Evolutionary conservation across 495 filamentous ascomycete species (phyloP), one percentile per base, ranked within the genome.

Genomic region (Penicillium soppii): DNA sequence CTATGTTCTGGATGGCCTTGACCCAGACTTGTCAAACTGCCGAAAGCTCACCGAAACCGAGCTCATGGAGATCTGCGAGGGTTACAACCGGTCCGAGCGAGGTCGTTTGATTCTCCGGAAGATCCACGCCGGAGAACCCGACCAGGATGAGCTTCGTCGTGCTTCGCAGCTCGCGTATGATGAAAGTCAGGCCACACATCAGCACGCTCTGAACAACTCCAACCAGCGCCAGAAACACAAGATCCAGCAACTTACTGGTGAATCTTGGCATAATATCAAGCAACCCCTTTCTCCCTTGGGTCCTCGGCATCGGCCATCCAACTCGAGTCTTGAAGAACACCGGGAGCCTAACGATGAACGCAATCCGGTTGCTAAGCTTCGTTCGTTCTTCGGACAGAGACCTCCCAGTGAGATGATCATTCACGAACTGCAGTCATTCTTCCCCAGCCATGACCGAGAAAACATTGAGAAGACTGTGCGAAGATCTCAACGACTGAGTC

Each of bases 341-440:
- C 70, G 74, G 20, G 65, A 63, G 5, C 50, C 68, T 32, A 65
- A 61, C 40, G 58, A 59, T 43, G 73, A 81, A 65, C 72, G 82
- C 61, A 61, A 76, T 53, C 55, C 71, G 36, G 65, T 80, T 58
- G 65, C 82, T 62, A 80, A 86, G 71, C 66, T 92, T 62, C 77
- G 84, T 56, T 73, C 75, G 47, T 96, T 97, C 77, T 90, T 95
- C 61, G 94, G 95, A 43, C 83, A 91, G 49, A 77, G 94, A 60
- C 94, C 94, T 15, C 95, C 95, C 3, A 96, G 91, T 67, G 95
- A 97, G 72, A 79, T 99, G 73, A 97, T 99, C 62, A 94, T 92
- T 39, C 91, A 91, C 22, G 94, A 99, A 64, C 78, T 97, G 33
- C 88, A 88, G 10, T 92, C 92, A 6, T 99, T 97, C 73, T 99